Evolutionary conservation across 805 yeast species (phyloP), one percentile per base, ranked within the genome.

Genomic region (Candida michaelii): DNA sequence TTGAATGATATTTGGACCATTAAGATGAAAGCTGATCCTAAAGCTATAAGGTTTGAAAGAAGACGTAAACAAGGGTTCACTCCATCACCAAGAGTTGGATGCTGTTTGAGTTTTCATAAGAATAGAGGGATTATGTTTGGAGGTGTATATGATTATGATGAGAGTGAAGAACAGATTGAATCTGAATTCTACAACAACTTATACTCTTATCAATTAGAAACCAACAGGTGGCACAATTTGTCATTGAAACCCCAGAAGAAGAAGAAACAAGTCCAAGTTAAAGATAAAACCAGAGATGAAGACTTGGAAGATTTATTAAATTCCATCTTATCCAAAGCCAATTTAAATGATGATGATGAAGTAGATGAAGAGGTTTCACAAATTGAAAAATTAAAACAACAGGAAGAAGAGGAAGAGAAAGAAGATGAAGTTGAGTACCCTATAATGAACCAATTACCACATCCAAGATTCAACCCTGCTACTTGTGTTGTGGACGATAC

Each of bases 71-170:
- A 88, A 58, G 96, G 96, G 3, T 86, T 83, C 59, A 89, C 83
- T 47, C 97, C 97, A 3, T 79, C 91, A 1, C 86, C 97, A 11
- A 77, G 98, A 54, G 97, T 88, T n/a, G 98, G 99, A 0, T 85
- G 95, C 57, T 83, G 95, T 3, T 79, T 91, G 83, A 89, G 82
- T 8, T 74, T 74, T 50, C 98, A 91, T 63, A 85, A 87, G 54
- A 95, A 95, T 45, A 80, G 97, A 68, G 97, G 97, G 44, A 76
- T 91, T 8, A 55, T 90, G 57, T 93, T 91, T 67, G 98, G 98
- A 29, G 98, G 98, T 54, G 99, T 93, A 11, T 90, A 79, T 55
- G 98, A 91, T 62, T 86, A 77, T 47, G 96, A 90, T 53, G 99
- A 91, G 63, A 91, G 96, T 11, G 98, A 91, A 61, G 98, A 93